Evolutionary conservation across 2,329 filamentous ascomycete species (phyloP), one percentile per base, ranked within the genome.

Genomic region (Ophiostoma montium): DNA sequence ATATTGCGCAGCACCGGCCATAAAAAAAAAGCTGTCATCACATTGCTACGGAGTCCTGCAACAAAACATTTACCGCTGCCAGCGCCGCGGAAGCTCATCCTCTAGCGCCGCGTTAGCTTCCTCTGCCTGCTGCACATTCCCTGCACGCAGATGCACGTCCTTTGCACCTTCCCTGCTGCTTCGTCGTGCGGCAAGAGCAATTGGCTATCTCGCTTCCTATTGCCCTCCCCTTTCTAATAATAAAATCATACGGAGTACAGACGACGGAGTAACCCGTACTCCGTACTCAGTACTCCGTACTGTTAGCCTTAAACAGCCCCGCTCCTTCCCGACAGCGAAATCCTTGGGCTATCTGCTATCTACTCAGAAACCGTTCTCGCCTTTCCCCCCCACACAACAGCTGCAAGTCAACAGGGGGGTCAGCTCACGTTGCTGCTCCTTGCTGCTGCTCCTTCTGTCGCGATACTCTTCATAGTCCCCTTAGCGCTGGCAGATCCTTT

Each of bases 311-410:
- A 21, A 23, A 39, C 19, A 32, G 19, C 50, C 50, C 46, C 35
- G 35, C 42, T 35, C 38, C 48, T 49, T 47, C 45, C 51, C 49
- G 46, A 45, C 35, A 47, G 36, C 38, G n/a, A 13, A 42, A 35
- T 32, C 35, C 23, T 19, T 41, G 36, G 45, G n/a, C n/a, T n/a
- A n/a, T n/a, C n/a, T n/a, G n/a, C 23, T 27, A 27, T 27, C 23
- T 27, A 27, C 23, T n/a, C n/a, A n/a, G n/a, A n/a, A n/a, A 27
- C 23, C 23, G 23, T 27, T 27, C 23, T 4, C 23, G 23, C 23
- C 23, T 8, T 27, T 8, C 23, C 23, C 23, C 23, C 23, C 23
- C 23, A 27, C 23, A 27, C 23, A 5, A 8, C 23, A 5, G 5
- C 23, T 8, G 5, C 23, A 27, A 8, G 5, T 8, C 4, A 27